Base-by-base conservation (phyloP, 495 filamentous ascomycete genomes). In the Echria macrotheca region DNA sequence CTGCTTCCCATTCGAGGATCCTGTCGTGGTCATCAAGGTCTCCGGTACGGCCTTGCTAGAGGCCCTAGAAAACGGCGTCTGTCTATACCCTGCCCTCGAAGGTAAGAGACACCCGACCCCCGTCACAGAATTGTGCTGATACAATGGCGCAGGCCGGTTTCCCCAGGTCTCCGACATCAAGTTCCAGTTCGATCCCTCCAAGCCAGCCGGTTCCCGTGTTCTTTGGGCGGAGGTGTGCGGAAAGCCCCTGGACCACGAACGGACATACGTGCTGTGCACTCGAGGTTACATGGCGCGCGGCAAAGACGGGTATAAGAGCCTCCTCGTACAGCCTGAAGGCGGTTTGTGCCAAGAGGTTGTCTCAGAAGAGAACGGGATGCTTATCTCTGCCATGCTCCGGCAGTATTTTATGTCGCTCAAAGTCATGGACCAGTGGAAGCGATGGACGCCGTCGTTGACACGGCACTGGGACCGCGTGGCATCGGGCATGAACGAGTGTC, bases 1-100 rank as follows among this genome's bases (percentile, higher is more conserved):
- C 38, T 90, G 87, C 53, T 96, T 96, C 58, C 90, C 90, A 0
- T 96, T 96, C 52, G 90, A 95, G 57, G 90, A 96, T 45, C 91
- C 90, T 0, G 84, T 91, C 3, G 82, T 95, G 0, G 81, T 93
- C 1, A 69, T 95, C 35, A 80, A 77, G 19, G 68, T 87, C 9
- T 70, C 62, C 1, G 90, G 90, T 0, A 67, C 76, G 43, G 82
- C 77, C 0, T 75, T 96, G 41, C 67, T 79, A 48, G 81, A 82
- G 11, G 90, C 90, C 6, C 61, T 95, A 2, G 89, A 96, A 63
- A 96, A 95, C 49, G 79, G 82, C 0, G 76, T 96, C 14, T 83
- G 80, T 24, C 79, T 82, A 45, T 80, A 90, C 50, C 90, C 90
- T 2, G 87, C 90, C 0, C 74, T 91, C 1, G 90, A 96, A 64